Base-by-base conservation (phyloP, 257 asterid genomes). In the Primulina tabacum region DNA sequence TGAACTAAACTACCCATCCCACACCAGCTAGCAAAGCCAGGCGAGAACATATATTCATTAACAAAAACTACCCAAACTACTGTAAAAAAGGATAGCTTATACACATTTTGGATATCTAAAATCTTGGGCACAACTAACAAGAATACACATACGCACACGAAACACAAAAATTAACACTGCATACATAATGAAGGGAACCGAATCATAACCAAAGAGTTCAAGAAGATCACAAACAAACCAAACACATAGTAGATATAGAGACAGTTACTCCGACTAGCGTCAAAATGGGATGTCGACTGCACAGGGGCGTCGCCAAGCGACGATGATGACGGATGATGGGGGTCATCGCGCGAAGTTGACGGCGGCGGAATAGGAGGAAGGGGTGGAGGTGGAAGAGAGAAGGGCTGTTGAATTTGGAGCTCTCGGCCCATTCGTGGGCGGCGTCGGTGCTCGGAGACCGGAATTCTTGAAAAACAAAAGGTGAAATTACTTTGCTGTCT, bases 181-280 rank as follows among this genome's bases (percentile, higher is more conserved):
- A 24, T n/a, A 20, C 14, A 30, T n/a, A 20, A 52, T 47, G 16
- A 14, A 47, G 56, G 56, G 56, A 4, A 16, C 16, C 20, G 2
- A 52, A 33, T 26, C 65, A 68, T 2, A 63, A 62, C 12, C 26
- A 28, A 50, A 68, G 17, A 73, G 60, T 18, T 47, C 2, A 65
- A 59, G 12, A 64, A 64, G 60, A n/a, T 5, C 28, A 29, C 12
- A 30, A 35, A 47, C 12, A 67, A 3, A 26, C 24, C 34, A 29
- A 9, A 67, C 0, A 70, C 1, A 21, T 16, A 43, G 28, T 47
- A 57, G 11, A 5, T 37, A 26, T 47, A 52, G 29, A 21, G 70
- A 62, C 67, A 70, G 65, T 71, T 82, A 89, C 92, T 87, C 75
- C 90, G 80, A 82, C 95, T 87, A 20, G 96, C 88, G 81, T 89